phyloP scores from a whole-genome alignment of 495 filamentous ascomycete species.

The Talaromyces nanjingensis region DNA sequence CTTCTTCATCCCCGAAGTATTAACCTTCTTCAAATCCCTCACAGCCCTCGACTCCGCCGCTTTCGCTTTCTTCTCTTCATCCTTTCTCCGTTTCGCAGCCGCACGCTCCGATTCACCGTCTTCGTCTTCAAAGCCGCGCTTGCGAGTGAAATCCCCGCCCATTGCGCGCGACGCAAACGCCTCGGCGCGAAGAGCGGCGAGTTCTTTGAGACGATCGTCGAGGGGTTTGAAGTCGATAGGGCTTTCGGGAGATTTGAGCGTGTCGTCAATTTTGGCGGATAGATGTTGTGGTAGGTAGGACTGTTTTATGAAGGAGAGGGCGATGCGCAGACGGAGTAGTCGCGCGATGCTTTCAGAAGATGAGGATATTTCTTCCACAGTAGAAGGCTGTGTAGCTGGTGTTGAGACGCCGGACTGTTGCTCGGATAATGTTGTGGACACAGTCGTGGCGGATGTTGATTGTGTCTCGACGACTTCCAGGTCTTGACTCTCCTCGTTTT shows the following conservation, averaged over 20 bases:
- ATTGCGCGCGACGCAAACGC: conserved; percentile 57
- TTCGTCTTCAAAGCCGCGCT: conserved; percentile 64
- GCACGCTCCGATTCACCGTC: conserved; percentile 41
- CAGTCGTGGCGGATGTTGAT: conserved; percentile 28
- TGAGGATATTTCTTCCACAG: conserved; percentile 19
- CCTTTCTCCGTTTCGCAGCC: conserved; percentile 55
- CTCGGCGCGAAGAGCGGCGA: conserved; percentile 60
- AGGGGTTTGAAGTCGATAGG: conserved; percentile 63
- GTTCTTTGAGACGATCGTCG: conserved; percentile 54
- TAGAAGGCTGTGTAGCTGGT: conserved; percentile 21
- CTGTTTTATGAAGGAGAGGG: conserved; percentile 68
- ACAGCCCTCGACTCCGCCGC: conserved; percentile 64
- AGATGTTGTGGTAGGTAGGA: conserved; percentile 59
- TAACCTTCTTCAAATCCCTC: conserved; percentile 76
- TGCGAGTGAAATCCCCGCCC: conserved; percentile 63
- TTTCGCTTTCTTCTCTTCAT: conserved; percentile 66
- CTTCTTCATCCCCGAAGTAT: conserved; percentile 91
- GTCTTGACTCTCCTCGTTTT: conserved; percentile 20
- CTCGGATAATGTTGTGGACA: conserved; percentile 31
- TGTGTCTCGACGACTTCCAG: conserved; percentile 27
- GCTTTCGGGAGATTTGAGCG: conserved; percentile 39
- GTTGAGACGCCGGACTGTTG: conserved; percentile 22
- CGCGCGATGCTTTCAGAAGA: conserved; percentile 44
- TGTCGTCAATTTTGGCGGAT: conserved; percentile 35
- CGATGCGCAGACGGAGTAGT: conserved; percentile 66